Evolutionary conservation across 768 basidiomycete species (phyloP), one percentile per base, ranked within the genome.

Genomic region (Trichaptum fuscoviolaceum): DNA sequence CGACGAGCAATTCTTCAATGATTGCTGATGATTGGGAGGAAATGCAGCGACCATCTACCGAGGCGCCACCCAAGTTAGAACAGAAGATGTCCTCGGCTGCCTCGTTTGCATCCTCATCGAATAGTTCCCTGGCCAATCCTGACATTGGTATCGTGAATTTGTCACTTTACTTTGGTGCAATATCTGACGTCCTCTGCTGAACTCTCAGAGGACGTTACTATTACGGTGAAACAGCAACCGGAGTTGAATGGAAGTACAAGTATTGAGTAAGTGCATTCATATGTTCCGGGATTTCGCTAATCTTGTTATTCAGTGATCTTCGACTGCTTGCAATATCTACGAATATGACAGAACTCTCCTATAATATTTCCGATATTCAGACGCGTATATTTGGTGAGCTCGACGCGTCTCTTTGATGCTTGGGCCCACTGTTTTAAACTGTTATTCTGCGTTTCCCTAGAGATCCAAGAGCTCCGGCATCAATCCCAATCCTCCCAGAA

Each of bases 381-480:
- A 92, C 93, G 63, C 89, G 93, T 72, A 93, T 95, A 75, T 95
- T 95, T 71, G 93, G 92, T 93, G 75, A 67, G 84, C 66, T 20
- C 35, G 18, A 52, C 69, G 27, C 57, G 26, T 66, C 35, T 66
- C 17, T 66, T 64, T 36, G 35, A 23, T 52, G 42, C 42, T 12
- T 52, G 20, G 42, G 42, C 42, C 42, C 30, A 35, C 65, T 35
- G 58, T 65, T 65, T 20, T 15, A 65, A 27, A 17, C 25, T 27
- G 17, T 35, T 58, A 18, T 34, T 27, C 64, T 64, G 36, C 35
- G 57, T 36, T 27, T 27, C 27, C 66, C 27, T 72, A 95, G 94
- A 95, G 78, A 94, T 96, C 63, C 93, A 96, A 77, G 95, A 96
- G 75, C 83, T 96, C 58, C 89, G 95, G 58, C 95, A 96, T 78